A percentile compares a stretch with the other conserved stretches of the same genome.
Conservation (phyloP, 163 green algal genomes). For the Chlamydomonas reinhardtii region DNA sequence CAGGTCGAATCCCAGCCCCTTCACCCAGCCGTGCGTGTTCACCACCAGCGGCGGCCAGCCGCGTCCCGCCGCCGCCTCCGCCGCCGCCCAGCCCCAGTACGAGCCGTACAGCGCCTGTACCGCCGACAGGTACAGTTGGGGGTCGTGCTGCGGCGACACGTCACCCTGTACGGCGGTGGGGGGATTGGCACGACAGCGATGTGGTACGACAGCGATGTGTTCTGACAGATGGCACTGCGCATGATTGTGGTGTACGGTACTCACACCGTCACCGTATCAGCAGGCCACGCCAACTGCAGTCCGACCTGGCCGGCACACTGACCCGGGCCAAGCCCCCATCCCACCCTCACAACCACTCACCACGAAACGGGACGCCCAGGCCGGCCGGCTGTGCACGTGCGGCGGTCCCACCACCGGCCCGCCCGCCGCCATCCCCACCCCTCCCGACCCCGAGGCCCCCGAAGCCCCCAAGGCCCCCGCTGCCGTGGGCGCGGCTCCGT, state of each 20-base stretch:
- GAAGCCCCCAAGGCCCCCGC: too few relatives aligned
- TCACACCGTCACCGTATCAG: too few relatives aligned
- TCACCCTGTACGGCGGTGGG: conserved; percentile 67
- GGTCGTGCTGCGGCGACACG: conserved; percentile 75
- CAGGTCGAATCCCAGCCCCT: conserved; percentile 82
- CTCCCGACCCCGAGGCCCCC: too few relatives aligned
- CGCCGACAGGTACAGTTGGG: conserved; percentile 70
- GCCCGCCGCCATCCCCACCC: not conserved
- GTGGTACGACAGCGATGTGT: too few relatives aligned
- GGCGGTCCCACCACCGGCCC: conserved; percentile 74
- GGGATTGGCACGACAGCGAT: too few relatives aligned
- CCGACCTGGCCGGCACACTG: not conserved
- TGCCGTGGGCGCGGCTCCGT: not conserved
- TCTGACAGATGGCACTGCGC: too few relatives aligned
- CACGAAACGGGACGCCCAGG: conserved; percentile 50
- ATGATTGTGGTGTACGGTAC: too few relatives aligned
- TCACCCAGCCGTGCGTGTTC: conserved; percentile 89
- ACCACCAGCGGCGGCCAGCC: conserved; percentile 79
- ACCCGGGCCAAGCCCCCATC: not conserved
- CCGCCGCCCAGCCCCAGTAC: conserved; percentile 32
- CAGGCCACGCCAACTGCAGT: not conserved
- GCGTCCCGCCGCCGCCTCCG: not conserved
- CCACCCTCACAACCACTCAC: not conserved
- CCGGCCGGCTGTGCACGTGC: conserved; percentile 53
- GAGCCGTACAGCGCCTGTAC: conserved; percentile 62